Percentiles rank a stretch among this genome's conserved stretches.
Conservation (phyloP, 148 eudicot genomes). For the Rhododendron molle region DNA sequence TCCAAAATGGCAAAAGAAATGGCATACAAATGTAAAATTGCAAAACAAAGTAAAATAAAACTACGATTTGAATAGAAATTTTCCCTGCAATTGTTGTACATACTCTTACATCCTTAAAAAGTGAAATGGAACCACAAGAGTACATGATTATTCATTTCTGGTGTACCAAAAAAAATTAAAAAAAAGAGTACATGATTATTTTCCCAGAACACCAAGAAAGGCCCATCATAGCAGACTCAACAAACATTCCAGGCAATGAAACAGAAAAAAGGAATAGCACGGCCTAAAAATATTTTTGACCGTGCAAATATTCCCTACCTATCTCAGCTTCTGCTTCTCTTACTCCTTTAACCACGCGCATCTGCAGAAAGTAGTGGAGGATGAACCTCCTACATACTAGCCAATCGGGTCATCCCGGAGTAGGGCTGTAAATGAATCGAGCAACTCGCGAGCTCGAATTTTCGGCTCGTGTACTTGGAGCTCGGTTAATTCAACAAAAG, state of each 20-base stretch:
- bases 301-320: constrained; percentile 6
- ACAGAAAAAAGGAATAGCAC: not conserved
- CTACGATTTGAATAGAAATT: not conserved
- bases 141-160: no score
- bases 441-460: no score
- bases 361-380: not conserved
- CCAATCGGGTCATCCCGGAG: no score
- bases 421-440: no score
- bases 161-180: no score
- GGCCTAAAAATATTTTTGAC: not conserved
- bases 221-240: not conserved
- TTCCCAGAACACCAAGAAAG: not conserved
- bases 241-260: not conserved
- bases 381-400: not conserved
- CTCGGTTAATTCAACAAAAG: no score
- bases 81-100: not conserved
- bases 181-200: no score
- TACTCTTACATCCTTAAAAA: no score
- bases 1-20: no score
- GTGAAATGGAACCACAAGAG: not conserved
- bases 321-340: not conserved
- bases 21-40: no score
- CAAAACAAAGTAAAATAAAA: no score
- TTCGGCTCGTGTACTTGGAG: no score
- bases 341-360: not conserved